These are phyloP conservation scores for Pyricularia pennisetigena DNA, from an alignment of 2,329 filamentous ascomycete species.

Conservation along the genomic window DNA sequence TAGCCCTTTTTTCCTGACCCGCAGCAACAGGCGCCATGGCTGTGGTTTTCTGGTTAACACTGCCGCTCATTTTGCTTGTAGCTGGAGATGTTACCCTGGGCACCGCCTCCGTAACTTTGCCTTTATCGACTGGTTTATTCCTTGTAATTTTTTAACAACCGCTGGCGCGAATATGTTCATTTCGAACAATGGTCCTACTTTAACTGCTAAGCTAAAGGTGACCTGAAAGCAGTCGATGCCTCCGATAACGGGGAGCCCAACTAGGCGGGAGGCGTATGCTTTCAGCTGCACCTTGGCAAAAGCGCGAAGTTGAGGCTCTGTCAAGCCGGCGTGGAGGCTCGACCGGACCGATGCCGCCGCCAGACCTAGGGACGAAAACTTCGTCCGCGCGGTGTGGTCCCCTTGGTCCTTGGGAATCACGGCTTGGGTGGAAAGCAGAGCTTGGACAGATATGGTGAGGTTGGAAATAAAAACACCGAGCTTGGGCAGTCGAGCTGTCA, in stretches of 20 bases:
- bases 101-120: background rate
- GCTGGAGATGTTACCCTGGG: background rate
- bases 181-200: conserved; percentile 4
- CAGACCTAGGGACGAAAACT: background rate
- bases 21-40: background rate
- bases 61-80: background rate
- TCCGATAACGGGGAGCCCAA: background rate
- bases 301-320: conserved; percentile 3
- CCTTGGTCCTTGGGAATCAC: background rate
- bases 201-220: conserved; percentile 3
- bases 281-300: background rate
- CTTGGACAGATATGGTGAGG: conserved; percentile 1
- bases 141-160: background rate
- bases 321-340: background rate
- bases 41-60: background rate
- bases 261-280: background rate
- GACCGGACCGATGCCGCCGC: background rate
- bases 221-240: background rate
- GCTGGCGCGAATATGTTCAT: conserved; percentile 3
- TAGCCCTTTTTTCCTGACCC: background rate
- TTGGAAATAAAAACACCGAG: background rate
- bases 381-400: background rate
- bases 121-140: background rate
- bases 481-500: background rate
- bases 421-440: background rate